A percentile compares a stretch with the other conserved stretches of the same genome.
phyloP scores from a whole-genome alignment of 805 yeast species.

The Candida sanyiensis region DNA sequence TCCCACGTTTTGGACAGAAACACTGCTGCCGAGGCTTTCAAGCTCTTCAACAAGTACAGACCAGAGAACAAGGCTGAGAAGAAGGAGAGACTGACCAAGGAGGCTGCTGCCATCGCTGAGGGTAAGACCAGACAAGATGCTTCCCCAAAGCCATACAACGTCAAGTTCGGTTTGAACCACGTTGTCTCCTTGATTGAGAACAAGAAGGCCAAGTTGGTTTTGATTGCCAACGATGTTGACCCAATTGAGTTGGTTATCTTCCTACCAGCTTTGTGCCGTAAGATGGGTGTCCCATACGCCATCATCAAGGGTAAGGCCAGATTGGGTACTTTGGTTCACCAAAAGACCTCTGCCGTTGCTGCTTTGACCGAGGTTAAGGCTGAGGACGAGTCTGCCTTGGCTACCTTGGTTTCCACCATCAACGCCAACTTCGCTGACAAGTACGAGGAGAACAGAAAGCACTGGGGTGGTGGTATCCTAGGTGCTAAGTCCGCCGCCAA shows the following conservation, averaged over 20 bases:
- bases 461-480: conserved; percentile 99
- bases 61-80: conserved; percentile 97
- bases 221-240: conserved; percentile 98
- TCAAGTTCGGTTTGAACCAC: conserved; percentile 98
- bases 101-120: conserved; percentile 98
- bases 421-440: conserved; percentile 90
- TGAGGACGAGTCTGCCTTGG: conserved; percentile 92
- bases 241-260: conserved; percentile 96
- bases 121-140: conserved; percentile 97
- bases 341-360: conserved; percentile 95
- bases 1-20: conserved; percentile 95
- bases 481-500: conserved; percentile 91
- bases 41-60: conserved; percentile 97
- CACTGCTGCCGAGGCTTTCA: conserved; percentile 96
- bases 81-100: conserved; percentile 98
- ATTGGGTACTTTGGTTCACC: conserved; percentile 95
- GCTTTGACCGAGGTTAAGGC: conserved; percentile 93
- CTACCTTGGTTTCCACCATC: conserved; percentile 88
- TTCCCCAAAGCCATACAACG: conserved; percentile 93
- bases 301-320: conserved; percentile 98
- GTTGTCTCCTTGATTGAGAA: conserved; percentile 95
- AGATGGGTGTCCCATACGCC: conserved; percentile 99
- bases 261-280: conserved; percentile 98
- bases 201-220: conserved; percentile 97
- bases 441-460: conserved; percentile 94